These are phyloP conservation scores for Biscutella laevigata DNA, from an alignment of 441 rosid genomes.

Conservation along the genomic window DNA sequence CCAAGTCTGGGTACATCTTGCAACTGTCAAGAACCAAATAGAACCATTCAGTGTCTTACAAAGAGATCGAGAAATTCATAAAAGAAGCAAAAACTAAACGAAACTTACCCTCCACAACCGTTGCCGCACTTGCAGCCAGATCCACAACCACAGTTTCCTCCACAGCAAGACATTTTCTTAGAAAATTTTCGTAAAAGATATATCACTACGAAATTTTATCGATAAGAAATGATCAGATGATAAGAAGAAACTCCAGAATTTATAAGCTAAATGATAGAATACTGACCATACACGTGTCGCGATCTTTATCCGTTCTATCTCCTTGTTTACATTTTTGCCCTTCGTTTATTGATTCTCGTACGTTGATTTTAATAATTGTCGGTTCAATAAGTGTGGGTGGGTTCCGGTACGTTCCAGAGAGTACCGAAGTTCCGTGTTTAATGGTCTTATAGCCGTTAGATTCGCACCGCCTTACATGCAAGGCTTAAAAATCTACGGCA, in stretches of 20 bases:
- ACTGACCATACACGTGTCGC: conserved; percentile 22
- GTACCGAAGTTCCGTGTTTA: conserved; percentile 5
- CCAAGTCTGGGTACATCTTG: conserved; percentile 30
- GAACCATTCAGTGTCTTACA: neutral
- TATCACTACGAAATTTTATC: no score
- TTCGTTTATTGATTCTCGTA: conserved; percentile 12
- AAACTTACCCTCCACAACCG: conserved; percentile 29
- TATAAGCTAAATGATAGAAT: conserved; percentile 6
- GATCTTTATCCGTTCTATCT: conserved; percentile 11
- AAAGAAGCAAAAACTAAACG: neutral
- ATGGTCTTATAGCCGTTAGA: conserved; percentile 6
- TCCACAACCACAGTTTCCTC: conserved; percentile 34
- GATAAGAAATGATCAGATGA: neutral
- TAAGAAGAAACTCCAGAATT: neutral
- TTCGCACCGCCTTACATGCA: conserved; percentile 4
- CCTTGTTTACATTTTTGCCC: conserved; percentile 7
- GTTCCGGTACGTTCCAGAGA: conserved; percentile 10
- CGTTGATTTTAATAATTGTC: no score
- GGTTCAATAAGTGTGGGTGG: conserved; percentile 2
- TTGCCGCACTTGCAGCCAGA: conserved; percentile 33
- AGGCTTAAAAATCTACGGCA: conserved; percentile 12
- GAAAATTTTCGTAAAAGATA: no score
- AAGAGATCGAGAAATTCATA: no score
- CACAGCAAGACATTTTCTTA: conserved; percentile 32
- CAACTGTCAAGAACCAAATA: conserved; percentile 10